Evolutionary conservation across 1,139 yeast species (phyloP).

Genomic region (Arxiozyma telluris): DNA sequence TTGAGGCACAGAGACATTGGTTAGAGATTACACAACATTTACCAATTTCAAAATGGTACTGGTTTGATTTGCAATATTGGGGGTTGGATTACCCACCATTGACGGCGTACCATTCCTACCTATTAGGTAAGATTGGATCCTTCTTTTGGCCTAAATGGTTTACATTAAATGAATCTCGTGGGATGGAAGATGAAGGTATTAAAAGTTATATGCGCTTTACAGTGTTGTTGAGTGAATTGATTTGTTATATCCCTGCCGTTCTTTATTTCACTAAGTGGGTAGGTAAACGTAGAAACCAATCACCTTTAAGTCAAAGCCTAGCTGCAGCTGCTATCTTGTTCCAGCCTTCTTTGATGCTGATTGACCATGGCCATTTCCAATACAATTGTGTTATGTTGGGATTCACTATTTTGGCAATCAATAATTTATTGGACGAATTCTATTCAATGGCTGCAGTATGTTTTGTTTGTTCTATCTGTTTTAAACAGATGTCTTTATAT

Average conservation of each 20-base stretch:
- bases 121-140: constrained; percentile 65
- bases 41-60: constrained; percentile 77
- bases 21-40: constrained; percentile 77
- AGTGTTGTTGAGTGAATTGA: constrained; percentile 63
- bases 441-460: constrained; percentile 65
- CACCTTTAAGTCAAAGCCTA: constrained; percentile 68
- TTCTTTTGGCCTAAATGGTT: constrained; percentile 67
- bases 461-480: constrained; percentile 69
- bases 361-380: constrained; percentile 97
- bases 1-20: constrained; percentile 98
- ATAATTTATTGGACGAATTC: constrained; percentile 55
- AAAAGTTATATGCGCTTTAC: constrained; percentile 81
- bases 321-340: constrained; percentile 66
- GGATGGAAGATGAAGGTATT: constrained; percentile 53
- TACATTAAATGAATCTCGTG: constrained; percentile 61
- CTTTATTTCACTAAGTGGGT: constrained; percentile 58
- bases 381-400: constrained; percentile 94
- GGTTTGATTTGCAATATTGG: constrained; percentile 86
- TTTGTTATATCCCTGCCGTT: constrained; percentile 73
- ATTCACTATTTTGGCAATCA: constrained; percentile 57
- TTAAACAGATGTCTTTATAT: constrained; percentile 93
- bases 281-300: constrained; percentile 42
- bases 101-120: constrained; percentile 86
- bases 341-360: constrained; percentile 72
- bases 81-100: constrained; percentile 96